phyloP scores from a whole-genome alignment of 768 basidiomycete genomes.

The Trametes gibbosa region DNA sequence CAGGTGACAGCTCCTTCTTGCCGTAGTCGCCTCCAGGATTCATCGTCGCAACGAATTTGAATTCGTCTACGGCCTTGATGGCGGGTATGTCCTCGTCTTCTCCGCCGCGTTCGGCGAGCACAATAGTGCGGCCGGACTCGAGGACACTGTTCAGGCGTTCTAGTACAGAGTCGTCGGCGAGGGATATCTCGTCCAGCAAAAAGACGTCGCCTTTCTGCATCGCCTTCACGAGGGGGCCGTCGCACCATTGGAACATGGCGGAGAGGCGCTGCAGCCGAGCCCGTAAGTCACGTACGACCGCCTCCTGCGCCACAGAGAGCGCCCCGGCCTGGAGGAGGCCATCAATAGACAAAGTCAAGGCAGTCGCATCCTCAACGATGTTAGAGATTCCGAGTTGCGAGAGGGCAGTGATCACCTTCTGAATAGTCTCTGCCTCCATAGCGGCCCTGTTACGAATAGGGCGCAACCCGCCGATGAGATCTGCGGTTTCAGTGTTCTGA shows the following conservation, averaged over 20 bases:
- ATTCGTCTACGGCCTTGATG: constrained; percentile 61
- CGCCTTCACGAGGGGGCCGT: constrained; percentile 92
- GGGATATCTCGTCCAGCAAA: constrained; percentile 92
- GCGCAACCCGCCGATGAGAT: constrained; percentile 90
- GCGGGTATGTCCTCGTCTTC: constrained; percentile 63
- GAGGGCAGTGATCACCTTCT: constrained; percentile 43
- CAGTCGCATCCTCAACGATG: constrained; percentile 24
- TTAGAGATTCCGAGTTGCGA: constrained; percentile 35
- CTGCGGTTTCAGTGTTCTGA: constrained; percentile 97
- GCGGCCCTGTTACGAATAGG: constrained; percentile 77
- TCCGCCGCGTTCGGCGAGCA: constrained; percentile 91
- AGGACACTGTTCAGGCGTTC: constrained; percentile 96
- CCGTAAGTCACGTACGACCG: constrained; percentile 41
- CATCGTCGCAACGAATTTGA: constrained; percentile 97
- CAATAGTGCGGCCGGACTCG: constrained; percentile 85
- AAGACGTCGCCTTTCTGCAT: constrained; percentile 87
- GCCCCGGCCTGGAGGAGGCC: constrained; percentile 25
- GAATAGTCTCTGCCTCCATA: constrained; percentile 47
- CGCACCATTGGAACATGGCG: constrained; percentile 95
- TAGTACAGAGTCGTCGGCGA: constrained; percentile 97
- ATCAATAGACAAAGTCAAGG: constrained; percentile 29
- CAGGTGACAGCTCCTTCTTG: constrained; percentile 97
- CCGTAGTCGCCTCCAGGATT: constrained; percentile 99
- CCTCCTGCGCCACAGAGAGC: constrained; percentile 32
- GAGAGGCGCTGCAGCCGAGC: constrained; percentile 48